Base-by-base conservation (phyloP, 495 filamentous ascomycete species). In the Thermothielavioides terrestris region DNA sequence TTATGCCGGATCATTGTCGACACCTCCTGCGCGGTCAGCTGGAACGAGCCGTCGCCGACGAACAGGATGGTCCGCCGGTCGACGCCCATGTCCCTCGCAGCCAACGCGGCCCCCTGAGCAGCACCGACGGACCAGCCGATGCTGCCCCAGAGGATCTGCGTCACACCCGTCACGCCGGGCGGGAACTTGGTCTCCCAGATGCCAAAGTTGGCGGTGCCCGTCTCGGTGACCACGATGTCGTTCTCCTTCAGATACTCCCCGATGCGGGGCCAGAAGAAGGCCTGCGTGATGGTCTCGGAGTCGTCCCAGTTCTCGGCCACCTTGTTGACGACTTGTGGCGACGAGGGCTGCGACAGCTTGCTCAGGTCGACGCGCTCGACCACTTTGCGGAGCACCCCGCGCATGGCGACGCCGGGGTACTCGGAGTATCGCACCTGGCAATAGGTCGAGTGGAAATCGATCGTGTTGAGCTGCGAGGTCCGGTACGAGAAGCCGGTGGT, bases 111-210 rank as follows among this genome's bases (percentile, higher is more conserved):
- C 26, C 87, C 87, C 60, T 88, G 85, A 41, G 82, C 81, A 9
- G 86, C 82, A 17, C 86, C 86, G 23, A 89, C 80, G 0, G 86
- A 81, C 65, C 86, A 91, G 0, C 84, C 89, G 57, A 95, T 94
- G 50, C 82, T 87, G 31, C 89, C 88, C 87, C 88, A 94, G 9
- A 95, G 77, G 1, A 91, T 84, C 64, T 95, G 89, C 38, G 79
- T 88, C 54, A 94, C 76, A 15, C 84, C 84, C 4, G 77, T 86
- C 1, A 91, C 86, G 22, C 77, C 71, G 21, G 76, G 63, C 1
- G 88, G 88, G 72, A 94, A 92, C 20, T 81, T 81, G 26, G 86
- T 89, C 46, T 94, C 88, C 79, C 84, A 88, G 53, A 94, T 86
- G 36, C 90, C 89, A 67, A 94, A 94, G 68, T 88, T 90, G 25